Conservation (phyloP, 163 green algal genomes). For the Botryococcus braunii region DNA sequence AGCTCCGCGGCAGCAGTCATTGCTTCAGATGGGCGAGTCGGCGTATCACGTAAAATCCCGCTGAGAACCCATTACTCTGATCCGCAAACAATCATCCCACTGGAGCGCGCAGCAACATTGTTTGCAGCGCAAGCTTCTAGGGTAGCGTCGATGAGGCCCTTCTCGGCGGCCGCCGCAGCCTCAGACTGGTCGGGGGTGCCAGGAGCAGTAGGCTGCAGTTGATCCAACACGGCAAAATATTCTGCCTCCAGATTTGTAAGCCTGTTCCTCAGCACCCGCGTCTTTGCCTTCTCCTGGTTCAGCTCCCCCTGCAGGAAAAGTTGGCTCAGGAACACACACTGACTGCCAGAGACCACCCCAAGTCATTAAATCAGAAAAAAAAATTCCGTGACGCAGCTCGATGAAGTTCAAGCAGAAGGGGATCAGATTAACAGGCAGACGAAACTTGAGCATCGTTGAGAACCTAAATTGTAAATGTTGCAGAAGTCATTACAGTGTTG, state of each 20-base stretch:
- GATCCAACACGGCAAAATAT: neutral
- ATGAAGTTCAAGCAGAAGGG: neutral
- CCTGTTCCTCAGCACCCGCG: neutral
- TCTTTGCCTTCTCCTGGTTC: neutral
- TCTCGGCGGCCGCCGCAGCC: too few relatives aligned
- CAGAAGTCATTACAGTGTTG: neutral
- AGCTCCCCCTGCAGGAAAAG: too few relatives aligned
- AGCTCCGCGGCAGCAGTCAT: too few relatives aligned
- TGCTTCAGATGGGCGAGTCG: too few relatives aligned
- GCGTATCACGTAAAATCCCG: too few relatives aligned
- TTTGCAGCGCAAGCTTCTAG: too few relatives aligned
- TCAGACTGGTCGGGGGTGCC: too few relatives aligned
- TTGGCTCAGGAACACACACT: neutral
- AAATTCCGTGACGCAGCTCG: neutral
- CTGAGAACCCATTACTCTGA: too few relatives aligned
- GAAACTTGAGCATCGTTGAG: neutral
- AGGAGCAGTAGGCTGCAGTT: too few relatives aligned
- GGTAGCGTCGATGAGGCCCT: too few relatives aligned
- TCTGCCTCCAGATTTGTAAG: conserved; percentile 2
- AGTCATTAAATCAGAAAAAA: neutral
- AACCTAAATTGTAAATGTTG: neutral
- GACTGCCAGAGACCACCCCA: neutral
- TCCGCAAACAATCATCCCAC: too few relatives aligned
- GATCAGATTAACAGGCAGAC: neutral
- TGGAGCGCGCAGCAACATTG: too few relatives aligned